Evolutionary conservation across 1,284 basidiomycete genomes (phyloP), one percentile per base, ranked within the genome.

Genomic region (Calocybe gambosa): DNA sequence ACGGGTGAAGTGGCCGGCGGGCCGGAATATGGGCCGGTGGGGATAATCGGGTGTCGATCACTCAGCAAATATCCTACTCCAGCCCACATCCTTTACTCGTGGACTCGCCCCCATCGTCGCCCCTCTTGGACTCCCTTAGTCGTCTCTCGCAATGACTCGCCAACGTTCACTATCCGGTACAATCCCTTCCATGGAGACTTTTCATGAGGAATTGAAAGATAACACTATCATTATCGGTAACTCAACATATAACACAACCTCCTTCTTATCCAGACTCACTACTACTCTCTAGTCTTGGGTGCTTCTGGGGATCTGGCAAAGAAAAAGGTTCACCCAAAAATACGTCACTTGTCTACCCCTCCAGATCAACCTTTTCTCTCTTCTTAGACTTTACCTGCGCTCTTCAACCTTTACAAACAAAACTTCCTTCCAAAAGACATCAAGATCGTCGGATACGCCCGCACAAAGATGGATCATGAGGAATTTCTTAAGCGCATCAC

Each of bases 271-370:
- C n/a, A n/a, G n/a, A 41, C 49, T 46, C 48, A 53, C 59, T 45
- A 12, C 28, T 9, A 5, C 7, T 5, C 28, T 29, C n/a, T 36
- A 93, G 95, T 99, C 47, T 82, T 96, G 50, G 96, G 96, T 51
- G 95, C 95, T 18, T 96, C 92, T 49, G 95, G 95, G 43, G 95
- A 99, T 75, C 77, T 99, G 42, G 96, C 95, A 50, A 97, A 97
- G 86, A 99, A 99, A 77, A 99, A 99, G 81, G 93, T 89, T 42
- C 10, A 29, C 10, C 15, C n/a, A 42, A 19, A 39, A 36, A 10
- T 18, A 20, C 45, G 7, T 25, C n/a, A 43, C 47, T 12, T 26
- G 48, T 16, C 39, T n/a, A 16, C 3, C n/a, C 15, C n/a, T 8
- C 31, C 31, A 15, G 26, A 42, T 48, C 36, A 47, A 46, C 48